Conservation (phyloP, 2,329 filamentous ascomycete genomes). For the Botryotinia calthae region DNA sequence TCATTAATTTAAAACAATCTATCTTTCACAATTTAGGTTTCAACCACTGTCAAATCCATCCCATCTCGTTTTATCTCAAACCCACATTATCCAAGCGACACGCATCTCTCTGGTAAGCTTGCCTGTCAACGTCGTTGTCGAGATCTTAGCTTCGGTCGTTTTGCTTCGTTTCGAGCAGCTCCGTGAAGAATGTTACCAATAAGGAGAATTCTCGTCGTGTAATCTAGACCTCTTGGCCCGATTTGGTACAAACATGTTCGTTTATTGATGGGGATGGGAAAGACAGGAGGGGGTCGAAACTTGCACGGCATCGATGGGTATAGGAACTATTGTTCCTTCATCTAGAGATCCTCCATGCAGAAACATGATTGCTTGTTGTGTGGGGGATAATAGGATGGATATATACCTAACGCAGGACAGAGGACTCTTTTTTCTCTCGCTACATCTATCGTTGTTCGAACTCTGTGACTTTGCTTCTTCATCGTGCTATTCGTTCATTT, state of each 20-base stretch:
- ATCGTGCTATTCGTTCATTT: neutral
- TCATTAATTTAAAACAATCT: neutral
- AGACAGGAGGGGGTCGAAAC: neutral
- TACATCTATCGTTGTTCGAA: neutral
- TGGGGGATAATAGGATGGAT: neutral
- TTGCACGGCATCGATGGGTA: neutral
- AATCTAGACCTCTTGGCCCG: neutral
- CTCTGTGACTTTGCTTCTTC: neutral
- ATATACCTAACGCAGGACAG: neutral
- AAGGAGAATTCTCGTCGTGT: neutral
- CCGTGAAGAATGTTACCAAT: neutral
- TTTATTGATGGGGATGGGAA: neutral
- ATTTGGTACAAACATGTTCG: neutral
- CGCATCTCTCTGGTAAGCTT: neutral
- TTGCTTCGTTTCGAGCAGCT: neutral
- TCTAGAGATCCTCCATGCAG: neutral
- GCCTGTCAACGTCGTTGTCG: neutral
- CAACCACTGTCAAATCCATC: neutral
- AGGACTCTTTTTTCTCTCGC: no score
- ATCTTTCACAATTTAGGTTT: conserved; percentile 1
- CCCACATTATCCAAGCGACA: neutral
- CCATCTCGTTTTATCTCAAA: neutral
- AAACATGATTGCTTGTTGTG: neutral
- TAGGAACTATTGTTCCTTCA: neutral
- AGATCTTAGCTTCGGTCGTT: neutral